Base-by-base conservation (phyloP, 441 rosid species). In the Manihot esculenta region DNA sequence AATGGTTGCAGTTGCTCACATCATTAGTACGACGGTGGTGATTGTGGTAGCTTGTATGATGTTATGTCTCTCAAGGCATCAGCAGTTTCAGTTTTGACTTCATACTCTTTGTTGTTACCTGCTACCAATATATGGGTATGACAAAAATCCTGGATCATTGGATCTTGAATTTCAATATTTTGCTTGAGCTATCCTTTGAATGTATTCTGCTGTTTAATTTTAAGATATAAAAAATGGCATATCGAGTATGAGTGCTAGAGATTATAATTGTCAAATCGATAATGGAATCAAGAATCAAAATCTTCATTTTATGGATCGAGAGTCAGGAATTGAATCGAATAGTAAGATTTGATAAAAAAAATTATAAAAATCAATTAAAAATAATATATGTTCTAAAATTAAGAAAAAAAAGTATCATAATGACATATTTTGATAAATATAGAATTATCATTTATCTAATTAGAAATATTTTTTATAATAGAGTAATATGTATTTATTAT, bases 1-100 rank as follows among this genome's bases (percentile, higher is more conserved):
- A 72, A 59, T 57, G 68, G 57, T 74, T 87, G 87, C 90, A 91
- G 98, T 81, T 93, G 85, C 89, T 93, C 50, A 86, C 88, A 33
- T 93, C 98, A 23, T 80, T 93, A 33, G 79, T 93, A 33, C 84
- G 94, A 66, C 86, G 98, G 77, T 91, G 98, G 97, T 91, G 78
- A 84, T 17, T 23, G 24, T 41, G 64, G 27, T 23, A 41, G 55
- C 56, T 70, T 53, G 45, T 50, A 26, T 60, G 47, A 62, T 69
- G 75, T 18, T 41, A 66, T 64, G 44, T 72, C 57, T 49, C 50
- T 44, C 12, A 27, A 49, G 57, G 69, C 49, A 61, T 64, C 56
- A 20, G 24, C 53, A 44, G 56, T 11, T 74, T 54, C 65, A 56
- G 10, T 61, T 56, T 75, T 42, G 17, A 45, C 48, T 69, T 33